Evolutionary conservation across 2,329 filamentous ascomycete genomes (phyloP).

Genomic region (Ophiocordyceps polyrhachis-furcata): DNA sequence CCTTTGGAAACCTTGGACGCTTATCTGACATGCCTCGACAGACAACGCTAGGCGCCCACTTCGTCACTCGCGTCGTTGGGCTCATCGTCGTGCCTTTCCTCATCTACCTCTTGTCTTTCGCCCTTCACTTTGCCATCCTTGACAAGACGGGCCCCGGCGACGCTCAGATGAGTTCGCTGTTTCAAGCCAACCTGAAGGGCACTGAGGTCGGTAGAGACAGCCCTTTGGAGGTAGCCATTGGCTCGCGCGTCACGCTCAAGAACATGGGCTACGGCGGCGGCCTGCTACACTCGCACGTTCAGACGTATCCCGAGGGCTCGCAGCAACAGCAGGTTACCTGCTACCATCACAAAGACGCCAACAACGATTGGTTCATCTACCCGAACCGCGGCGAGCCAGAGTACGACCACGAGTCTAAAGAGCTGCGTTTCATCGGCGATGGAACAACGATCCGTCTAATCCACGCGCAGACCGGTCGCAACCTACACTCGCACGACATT

Average conservation of each 20-base stretch:
- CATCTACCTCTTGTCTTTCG: constrained; percentile 93
- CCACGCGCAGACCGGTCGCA: constrained; percentile 88
- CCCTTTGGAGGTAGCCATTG: constrained; percentile 76
- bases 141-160: constrained; percentile 90
- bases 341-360: constrained; percentile 98
- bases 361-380: constrained; percentile 99
- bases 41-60: constrained; percentile 53
- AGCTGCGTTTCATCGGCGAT: constrained; percentile 60
- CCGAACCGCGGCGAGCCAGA: constrained; percentile 65
- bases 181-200: constrained; percentile 89
- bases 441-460: constrained; percentile 68
- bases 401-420: constrained; percentile 47
- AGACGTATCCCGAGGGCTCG: constrained; percentile 90
- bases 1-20: constrained; percentile 4
- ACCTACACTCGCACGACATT: constrained; percentile 87
- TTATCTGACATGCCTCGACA: constrained; percentile 5
- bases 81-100: constrained; percentile 76
- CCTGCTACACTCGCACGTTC: constrained; percentile 86
- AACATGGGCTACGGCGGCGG: constrained; percentile 99
- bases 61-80: constrained; percentile 63
- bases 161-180: constrained; percentile 99
- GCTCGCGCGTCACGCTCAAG: constrained; percentile 83
- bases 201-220: constrained; percentile 91
- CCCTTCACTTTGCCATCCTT: constrained; percentile 81
- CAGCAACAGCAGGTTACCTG: constrained; percentile 93